A percentile compares a stretch with the other conserved stretches of the same genome.
phyloP scores from a whole-genome alignment of 352 stramenopile species.

The Phytophthora fragariae region DNA sequence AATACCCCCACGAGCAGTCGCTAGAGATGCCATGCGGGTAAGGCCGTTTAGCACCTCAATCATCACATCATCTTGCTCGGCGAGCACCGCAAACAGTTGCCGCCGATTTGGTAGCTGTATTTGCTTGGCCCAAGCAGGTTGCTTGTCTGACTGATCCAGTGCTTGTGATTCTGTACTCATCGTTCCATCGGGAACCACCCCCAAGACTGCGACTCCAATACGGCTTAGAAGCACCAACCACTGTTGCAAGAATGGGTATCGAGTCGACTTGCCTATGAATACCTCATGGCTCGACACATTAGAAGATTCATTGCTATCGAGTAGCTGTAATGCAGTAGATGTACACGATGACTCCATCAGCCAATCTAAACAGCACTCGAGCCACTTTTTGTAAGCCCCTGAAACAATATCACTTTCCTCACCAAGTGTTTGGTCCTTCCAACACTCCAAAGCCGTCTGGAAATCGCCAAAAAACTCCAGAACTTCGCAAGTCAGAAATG shows the following conservation, averaged over 20 bases:
- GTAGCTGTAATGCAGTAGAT: constrained; percentile 33
- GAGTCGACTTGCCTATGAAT: constrained; percentile 47
- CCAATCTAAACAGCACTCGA: constrained; percentile 32
- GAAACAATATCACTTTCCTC: background rate
- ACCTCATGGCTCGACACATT: constrained; percentile 32
- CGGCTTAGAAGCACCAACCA: constrained; percentile 55
- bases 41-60: constrained; percentile 65
- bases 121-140: background rate
- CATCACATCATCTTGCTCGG: constrained; percentile 78
- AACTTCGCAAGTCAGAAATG: constrained; percentile 57
- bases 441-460: constrained; percentile 27
- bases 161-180: background rate
- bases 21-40: constrained; percentile 31
- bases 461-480: constrained; percentile 46
- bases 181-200: background rate
- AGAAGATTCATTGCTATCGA: constrained; percentile 25
- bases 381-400: constrained; percentile 32
- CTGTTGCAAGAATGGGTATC: constrained; percentile 67
- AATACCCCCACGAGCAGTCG: background rate
- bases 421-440: constrained; percentile 7
- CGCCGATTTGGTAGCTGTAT: constrained; percentile 36
- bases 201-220: constrained; percentile 33
- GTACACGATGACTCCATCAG: constrained; percentile 39
- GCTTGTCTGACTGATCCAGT: background rate
- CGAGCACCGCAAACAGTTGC: constrained; percentile 58